These are phyloP conservation scores for Daldinia childiae DNA, from an alignment of 495 filamentous ascomycete species.

Conservation along the genomic window DNA sequence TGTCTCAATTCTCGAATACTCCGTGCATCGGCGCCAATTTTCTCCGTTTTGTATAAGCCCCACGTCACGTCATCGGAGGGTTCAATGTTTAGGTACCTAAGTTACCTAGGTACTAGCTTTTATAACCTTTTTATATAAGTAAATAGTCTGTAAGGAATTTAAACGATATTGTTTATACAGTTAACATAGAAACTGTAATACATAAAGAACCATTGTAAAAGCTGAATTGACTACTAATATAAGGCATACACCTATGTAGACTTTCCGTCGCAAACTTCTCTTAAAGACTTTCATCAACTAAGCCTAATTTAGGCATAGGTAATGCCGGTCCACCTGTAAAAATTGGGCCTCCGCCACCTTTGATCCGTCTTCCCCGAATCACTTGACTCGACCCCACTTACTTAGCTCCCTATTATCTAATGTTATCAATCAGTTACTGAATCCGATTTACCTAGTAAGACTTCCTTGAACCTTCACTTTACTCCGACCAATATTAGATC, in stretches of 20 bases:
- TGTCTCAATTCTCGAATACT: constrained; percentile 4
- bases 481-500: constrained; percentile 10
- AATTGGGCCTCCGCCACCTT: neutral
- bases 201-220: neutral
- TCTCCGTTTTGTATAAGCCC: constrained; percentile 3
- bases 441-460: neutral
- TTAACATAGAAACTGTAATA: neutral
- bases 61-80: constrained; percentile 15
- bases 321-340: neutral
- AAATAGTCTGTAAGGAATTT: neutral
- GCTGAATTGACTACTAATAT: neutral
- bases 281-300: neutral
- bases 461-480: neutral
- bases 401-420: neutral
- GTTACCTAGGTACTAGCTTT: no score
- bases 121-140: neutral
- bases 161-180: neutral
- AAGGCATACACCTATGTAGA: neutral
- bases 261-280: neutral
- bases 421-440: neutral
- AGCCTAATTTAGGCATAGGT: neutral
- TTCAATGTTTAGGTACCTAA: no score
- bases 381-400: constrained; percentile 23
- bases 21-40: constrained; percentile 15
- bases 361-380: constrained; percentile 22